Base-by-base conservation (phyloP, 2,329 filamentous ascomycete genomes). In the Calonectria ilicicola region DNA sequence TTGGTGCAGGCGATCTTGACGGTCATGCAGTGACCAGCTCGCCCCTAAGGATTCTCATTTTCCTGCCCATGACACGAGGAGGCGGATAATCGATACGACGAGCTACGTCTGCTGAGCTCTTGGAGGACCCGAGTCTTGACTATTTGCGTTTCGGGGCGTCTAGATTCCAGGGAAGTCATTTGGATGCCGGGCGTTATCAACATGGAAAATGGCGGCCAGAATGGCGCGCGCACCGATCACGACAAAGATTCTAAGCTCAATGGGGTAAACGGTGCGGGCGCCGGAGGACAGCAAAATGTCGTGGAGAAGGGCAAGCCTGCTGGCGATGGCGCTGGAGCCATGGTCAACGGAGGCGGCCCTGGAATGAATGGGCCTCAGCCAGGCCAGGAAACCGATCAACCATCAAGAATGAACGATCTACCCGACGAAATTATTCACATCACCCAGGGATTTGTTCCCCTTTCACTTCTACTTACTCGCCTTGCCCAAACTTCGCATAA, bases 401-500 rank as follows among this genome's bases (percentile, higher is more conserved):
- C 80, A 46, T 74, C 82, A 60, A 86, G 85, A 72, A 89, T 91
- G 85, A 90, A 91, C 79, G 87, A 91, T 72, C 83, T 92, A 1
- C 91, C 91, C 14, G 88, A 90, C 70, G 90, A 91, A 79, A 91
- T 93, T 44, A 83, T 86, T 44, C 95, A 98, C 80, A 93, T 98
- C 71, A 93, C 93, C 0, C 87, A 92, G 70, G 93, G 91, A 40
- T 97, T 95, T 82, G 89, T 96, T 69, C 92, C 95, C 5, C 88
- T 98, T 23, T 92, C 92, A 5, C 89, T 89, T 17, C 86, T 99
- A 56, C 89, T 98, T 65, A 90, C 91, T 75, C 92, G 97, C 77
- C 89, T 97, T 44, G 93, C 94, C 40, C 95, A 98, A 83, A 91
- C 93, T 79, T 95, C 94, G 62, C 96, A 96, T 84, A 95, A 94